Percentiles rank a stretch among this genome's conserved stretches.
phyloP scores from a whole-genome alignment of 2,329 filamentous ascomycete species.

The Talaromyces rugulosus region DNA sequence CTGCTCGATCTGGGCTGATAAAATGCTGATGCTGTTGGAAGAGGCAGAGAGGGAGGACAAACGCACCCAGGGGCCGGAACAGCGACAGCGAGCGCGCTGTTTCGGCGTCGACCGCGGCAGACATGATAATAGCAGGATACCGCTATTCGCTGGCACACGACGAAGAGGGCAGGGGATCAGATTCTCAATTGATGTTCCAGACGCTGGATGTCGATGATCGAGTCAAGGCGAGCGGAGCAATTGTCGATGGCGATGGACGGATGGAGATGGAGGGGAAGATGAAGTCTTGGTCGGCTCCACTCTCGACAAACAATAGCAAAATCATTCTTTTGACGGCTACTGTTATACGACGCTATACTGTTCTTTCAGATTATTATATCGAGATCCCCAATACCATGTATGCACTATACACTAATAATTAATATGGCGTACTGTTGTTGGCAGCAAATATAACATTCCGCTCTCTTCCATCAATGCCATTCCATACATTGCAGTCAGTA shows the following conservation, averaged over 20 bases:
- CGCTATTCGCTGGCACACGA: not conserved
- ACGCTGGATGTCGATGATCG: too few relatives aligned
- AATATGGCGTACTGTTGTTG: too few relatives aligned
- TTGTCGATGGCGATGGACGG: not conserved
- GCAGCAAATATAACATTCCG: too few relatives aligned
- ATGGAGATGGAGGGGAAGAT: not conserved
- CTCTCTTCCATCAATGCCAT: too few relatives aligned
- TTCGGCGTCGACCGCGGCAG: conserved; percentile 25
- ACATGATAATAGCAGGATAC: not conserved
- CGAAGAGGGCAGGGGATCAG: not conserved
- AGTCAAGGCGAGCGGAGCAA: too few relatives aligned
- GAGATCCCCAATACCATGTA: too few relatives aligned
- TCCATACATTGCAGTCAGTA: too few relatives aligned
- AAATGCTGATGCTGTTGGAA: not conserved
- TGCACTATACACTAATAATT: too few relatives aligned
- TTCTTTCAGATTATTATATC: too few relatives aligned
- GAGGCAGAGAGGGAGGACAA: conserved; percentile 14
- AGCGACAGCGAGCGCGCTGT: conserved; percentile 40
- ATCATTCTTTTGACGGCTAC: too few relatives aligned
- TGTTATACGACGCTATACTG: too few relatives aligned
- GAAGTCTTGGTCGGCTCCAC: not conserved
- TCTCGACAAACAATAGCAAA: too few relatives aligned
- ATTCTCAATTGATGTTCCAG: not conserved
- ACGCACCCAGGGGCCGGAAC: conserved; percentile 42
- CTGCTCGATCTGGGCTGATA: conserved; percentile 4